These are phyloP conservation scores for Tetrahymena malaccensis DNA, from an alignment of 73 alveolate species.

Conservation along the genomic window DNA sequence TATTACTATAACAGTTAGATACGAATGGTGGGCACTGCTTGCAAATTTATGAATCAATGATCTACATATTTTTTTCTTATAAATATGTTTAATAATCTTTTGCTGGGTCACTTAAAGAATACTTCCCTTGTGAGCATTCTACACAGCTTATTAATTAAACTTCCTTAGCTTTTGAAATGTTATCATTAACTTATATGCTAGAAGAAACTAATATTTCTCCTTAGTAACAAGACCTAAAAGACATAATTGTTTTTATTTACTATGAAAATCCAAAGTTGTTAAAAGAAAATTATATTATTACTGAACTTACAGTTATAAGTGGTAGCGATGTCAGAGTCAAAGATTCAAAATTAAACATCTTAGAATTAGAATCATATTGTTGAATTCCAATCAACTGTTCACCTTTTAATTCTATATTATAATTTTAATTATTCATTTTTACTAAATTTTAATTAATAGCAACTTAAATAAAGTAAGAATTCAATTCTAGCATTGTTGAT, in stretches of 20 bases:
- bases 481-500: neutral
- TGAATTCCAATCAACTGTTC: neutral
- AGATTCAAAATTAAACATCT: neutral
- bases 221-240: neutral
- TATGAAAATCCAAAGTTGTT: neutral
- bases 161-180: neutral
- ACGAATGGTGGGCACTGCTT: neutral
- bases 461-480: neutral
- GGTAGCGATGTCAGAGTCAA: neutral
- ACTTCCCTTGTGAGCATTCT: neutral
- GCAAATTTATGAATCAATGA: neutral
- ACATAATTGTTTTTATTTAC: neutral
- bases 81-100: neutral
- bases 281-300: neutral
- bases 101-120: neutral
- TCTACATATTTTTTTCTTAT: neutral
- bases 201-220: neutral
- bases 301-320: neutral
- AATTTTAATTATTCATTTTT: neutral
- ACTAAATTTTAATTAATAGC: neutral
- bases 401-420: neutral
- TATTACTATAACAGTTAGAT: neutral
- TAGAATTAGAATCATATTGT: neutral
- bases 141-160: neutral
- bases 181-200: neutral